Percentiles rank a stretch among this genome's conserved stretches.
These are phyloP conservation scores for Neofusicoccum ribis DNA, from an alignment of 2,329 filamentous ascomycete species.

Conservation along the genomic window DNA sequence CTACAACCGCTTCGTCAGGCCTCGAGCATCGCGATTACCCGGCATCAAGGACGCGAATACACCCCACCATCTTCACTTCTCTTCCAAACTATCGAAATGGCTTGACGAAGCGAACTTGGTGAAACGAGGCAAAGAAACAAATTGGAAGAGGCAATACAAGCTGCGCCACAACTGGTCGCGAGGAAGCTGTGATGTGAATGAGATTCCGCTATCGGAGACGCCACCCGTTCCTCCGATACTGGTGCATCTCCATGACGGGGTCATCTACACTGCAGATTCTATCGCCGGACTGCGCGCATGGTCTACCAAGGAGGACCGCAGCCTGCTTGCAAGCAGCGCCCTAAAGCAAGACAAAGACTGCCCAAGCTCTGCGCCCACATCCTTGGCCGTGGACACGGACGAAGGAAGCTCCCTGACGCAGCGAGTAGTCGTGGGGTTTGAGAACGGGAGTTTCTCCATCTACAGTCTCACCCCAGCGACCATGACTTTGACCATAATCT, in stretches of 20 bases:
- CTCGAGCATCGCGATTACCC: constrained; percentile 73
- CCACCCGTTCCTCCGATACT: constrained; percentile 62
- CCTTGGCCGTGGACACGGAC: constrained; percentile 62
- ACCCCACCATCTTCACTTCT: constrained; percentile 49
- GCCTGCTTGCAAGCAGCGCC: constrained; percentile 55
- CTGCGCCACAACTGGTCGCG: constrained; percentile 87
- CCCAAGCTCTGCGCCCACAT: constrained; percentile 53
- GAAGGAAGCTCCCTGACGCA: constrained; percentile 31
- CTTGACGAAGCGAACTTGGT: constrained; percentile 61
- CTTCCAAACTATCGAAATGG: constrained; percentile 61
- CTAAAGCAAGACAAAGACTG: constrained; percentile 22
- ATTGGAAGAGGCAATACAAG: constrained; percentile 90
- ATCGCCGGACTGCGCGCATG: constrained; percentile 73
- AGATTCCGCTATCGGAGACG: constrained; percentile 64
- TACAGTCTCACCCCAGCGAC: constrained; percentile 60
- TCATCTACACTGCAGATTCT: constrained; percentile 75
- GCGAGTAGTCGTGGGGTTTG: constrained; percentile 37
- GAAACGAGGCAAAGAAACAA: constrained; percentile 51
- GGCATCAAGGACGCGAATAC: constrained; percentile 55
- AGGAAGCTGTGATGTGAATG: constrained; percentile 76
- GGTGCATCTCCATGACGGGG: constrained; percentile 73
- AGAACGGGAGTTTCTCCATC: constrained; percentile 57
- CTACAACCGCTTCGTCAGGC: constrained; percentile 82
- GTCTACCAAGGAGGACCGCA: constrained; percentile 63
- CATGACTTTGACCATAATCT: constrained; percentile 50